These are phyloP conservation scores for Phytophthora cryptogea DNA, from an alignment of 352 stramenopile species.

Conservation along the genomic window DNA sequence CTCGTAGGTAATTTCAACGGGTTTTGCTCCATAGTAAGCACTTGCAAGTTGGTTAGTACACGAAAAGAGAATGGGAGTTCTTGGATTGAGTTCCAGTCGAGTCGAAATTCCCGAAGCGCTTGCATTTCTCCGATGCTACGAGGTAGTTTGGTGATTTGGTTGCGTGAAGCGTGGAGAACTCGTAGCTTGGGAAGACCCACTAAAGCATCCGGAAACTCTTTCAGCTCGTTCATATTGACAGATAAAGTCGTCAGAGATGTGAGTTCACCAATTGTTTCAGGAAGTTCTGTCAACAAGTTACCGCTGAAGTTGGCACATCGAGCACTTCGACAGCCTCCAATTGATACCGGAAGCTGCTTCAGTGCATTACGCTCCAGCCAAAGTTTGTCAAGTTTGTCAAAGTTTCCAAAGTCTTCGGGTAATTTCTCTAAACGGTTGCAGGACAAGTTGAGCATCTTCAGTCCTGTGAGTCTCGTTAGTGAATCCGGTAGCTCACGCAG, in stretches of 20 bases:
- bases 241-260: constrained; percentile 43
- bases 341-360: constrained; percentile 42
- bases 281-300: constrained; percentile 45
- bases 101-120: constrained; percentile 47
- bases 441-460: constrained; percentile 54
- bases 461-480: constrained; percentile 38
- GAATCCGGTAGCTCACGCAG: constrained; percentile 51
- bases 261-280: constrained; percentile 47
- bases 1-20: constrained; percentile 51
- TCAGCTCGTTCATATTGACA: constrained; percentile 61
- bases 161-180: constrained; percentile 51
- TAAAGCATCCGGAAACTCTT: constrained; percentile 47
- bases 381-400: constrained; percentile 44
- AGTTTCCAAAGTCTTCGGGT: constrained; percentile 44
- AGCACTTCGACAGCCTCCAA: constrained; percentile 39
- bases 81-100: constrained; percentile 70
- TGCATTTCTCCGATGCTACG: constrained; percentile 55
- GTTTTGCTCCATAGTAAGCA: constrained; percentile 68
- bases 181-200: constrained; percentile 38
- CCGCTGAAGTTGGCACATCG: constrained; percentile 47
- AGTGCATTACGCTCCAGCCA: constrained; percentile 63
- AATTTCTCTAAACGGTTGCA: constrained; percentile 56
- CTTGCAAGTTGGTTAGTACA: constrained; percentile 26
- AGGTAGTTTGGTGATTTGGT: constrained; percentile 46
- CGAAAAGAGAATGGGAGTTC: constrained; percentile 74